Evolutionary conservation across 2,329 filamentous ascomycete species (phyloP), one percentile per base, ranked within the genome.

Genomic region (Iodosphaeria phyllophila): DNA sequence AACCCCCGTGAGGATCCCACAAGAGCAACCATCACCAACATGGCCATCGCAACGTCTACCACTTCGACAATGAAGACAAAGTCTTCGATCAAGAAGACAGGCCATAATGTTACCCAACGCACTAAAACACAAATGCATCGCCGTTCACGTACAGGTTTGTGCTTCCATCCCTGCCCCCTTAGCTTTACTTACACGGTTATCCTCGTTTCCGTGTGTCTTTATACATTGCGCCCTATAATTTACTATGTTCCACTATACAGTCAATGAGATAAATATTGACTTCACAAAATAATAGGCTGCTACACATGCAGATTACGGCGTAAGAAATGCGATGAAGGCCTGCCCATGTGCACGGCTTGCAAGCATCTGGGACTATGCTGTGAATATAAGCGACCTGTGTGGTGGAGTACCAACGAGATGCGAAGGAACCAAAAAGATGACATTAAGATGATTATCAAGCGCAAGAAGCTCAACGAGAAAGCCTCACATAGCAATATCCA

Each of bases 361-460:
- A 71, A 67, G 39, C 62, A 71, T 43, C 73, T 98, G 28, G 77
- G 78, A 27, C 64, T 98, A 29, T 63, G 65, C 42, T 98, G 89
- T 58, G 83, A 95, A 59, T 98, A 95, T 59, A 92, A 92, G 63
- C 64, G 84, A 44, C 89, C 89, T 18, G 70, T 79, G 54, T 98
- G 89, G 89, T 98, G 89, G 89, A 78, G 75, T 54, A 93, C 89
- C 60, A 77, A 78, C 43, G 83, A 92, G 34, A 71, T 77, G 43
- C 66, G 89, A 38, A 70, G 75, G 40, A 58, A 73, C 28, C 82
- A 93, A 49, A 98, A 95, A 57, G 89, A 95, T 46, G 59, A 74
- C 38, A 92, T 98, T 63, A 98, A 98, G 64, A 75, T 77, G 52
- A 80, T 86, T 51, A 95, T 98, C 61, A 93, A 92, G 69, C 71